A percentile compares a stretch with the other conserved stretches of the same genome.
Conservation (phyloP, 2,329 filamentous ascomycete genomes). For the Apiospora pterosperma region DNA sequence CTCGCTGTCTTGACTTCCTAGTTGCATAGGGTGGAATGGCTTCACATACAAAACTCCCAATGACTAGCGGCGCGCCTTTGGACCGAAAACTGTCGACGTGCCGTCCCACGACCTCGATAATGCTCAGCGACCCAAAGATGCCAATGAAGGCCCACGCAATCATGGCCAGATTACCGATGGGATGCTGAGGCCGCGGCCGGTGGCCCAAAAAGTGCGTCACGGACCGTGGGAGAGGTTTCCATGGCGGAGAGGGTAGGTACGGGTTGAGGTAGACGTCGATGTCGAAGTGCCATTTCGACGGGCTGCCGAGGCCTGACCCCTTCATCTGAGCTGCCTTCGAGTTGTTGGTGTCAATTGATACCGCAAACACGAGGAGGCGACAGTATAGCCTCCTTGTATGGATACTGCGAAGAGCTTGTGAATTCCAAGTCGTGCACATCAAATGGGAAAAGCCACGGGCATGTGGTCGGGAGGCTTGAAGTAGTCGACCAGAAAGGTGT, state of each 20-base stretch:
- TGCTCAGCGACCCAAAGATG: conserved; percentile 56
- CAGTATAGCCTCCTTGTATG: not conserved
- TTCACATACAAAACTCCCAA: conserved; percentile 65
- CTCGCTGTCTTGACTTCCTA: not conserved
- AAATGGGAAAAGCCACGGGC: not conserved
- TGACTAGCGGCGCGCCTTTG: conserved; percentile 55
- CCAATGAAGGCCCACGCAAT: conserved; percentile 64
- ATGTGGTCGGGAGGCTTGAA: not conserved
- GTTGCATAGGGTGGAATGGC: not conserved
- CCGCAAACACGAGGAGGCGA: not conserved
- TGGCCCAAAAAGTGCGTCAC: conserved; percentile 69
- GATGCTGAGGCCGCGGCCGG: conserved; percentile 36
- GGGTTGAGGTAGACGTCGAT: conserved; percentile 76
- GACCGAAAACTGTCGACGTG: conserved; percentile 51
- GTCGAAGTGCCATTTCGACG: conserved; percentile 56
- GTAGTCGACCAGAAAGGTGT: not conserved
- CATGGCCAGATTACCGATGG: conserved; percentile 54
- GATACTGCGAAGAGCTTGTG: not conserved
- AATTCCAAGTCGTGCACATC: not conserved
- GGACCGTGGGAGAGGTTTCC: conserved; percentile 60
- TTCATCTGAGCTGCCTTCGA: not conserved
- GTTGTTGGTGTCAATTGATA: not conserved
- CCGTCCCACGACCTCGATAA: conserved; percentile 56
- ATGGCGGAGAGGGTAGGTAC: conserved; percentile 62
- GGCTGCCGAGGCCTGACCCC: not conserved